phyloP scores from a whole-genome alignment of 75 land plant genomes.

The Pinus tabuliformis region DNA sequence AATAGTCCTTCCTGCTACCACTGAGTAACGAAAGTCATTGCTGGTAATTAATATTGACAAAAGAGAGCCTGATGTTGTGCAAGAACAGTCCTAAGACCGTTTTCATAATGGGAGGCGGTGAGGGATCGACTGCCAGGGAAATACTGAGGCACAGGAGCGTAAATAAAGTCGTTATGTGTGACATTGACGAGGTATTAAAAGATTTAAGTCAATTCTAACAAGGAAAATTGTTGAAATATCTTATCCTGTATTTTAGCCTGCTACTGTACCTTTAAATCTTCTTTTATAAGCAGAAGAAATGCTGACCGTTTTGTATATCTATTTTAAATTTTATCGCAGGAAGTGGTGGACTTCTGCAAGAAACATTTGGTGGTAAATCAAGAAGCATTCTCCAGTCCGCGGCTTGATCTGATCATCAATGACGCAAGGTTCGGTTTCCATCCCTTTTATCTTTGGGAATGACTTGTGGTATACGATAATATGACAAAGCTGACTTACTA shows the following conservation, averaged over 20 bases:
- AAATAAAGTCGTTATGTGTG: slow-evolving; percentile 59
- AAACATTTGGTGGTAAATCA: slow-evolving; percentile 24
- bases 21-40: neutral
- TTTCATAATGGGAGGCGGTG: slow-evolving; percentile 60
- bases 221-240: neutral
- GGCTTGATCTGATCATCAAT: slow-evolving; percentile 40
- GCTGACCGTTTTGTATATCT: too few relatives aligned
- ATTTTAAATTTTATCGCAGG: slow-evolving; percentile 15
- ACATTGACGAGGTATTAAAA: slow-evolving; percentile 40
- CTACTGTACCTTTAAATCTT: neutral
- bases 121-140: slow-evolving; percentile 56
- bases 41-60: neutral
- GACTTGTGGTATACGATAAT: neutral
- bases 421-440: slow-evolving; percentile 31
- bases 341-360: slow-evolving; percentile 53
- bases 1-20: neutral
- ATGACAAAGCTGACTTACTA: neutral
- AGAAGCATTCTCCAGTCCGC: slow-evolving; percentile 35
- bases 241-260: neutral
- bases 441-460: neutral
- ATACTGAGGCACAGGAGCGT: slow-evolving; percentile 34
- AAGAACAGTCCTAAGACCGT: slow-evolving; percentile 34
- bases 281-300: neutral
- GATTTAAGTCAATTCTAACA: too few relatives aligned
- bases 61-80: neutral